Evolutionary conservation across 768 basidiomycete species (phyloP), one percentile per base, ranked within the genome.

Genomic region (Leucocoprinus birnbaumii): DNA sequence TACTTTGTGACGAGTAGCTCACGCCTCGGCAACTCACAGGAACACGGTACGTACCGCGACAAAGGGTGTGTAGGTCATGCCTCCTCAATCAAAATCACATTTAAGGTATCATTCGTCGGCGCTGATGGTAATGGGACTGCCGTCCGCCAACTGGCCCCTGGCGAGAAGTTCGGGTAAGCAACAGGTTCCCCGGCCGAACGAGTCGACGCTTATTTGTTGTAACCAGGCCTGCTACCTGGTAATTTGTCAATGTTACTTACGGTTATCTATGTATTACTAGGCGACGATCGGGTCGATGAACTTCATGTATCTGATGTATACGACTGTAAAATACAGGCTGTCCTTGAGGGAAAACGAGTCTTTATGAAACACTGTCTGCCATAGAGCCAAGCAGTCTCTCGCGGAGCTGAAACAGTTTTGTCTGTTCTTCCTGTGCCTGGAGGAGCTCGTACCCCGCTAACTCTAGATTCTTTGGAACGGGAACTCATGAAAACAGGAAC

Each of bases 321-420:
- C 38, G 13, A 6, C n/a, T 38, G 4, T 13, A 38, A 38, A 3
- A 14, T 38, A 38, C 11, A n/a, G n/a, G n/a, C n/a, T n/a, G n/a
- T n/a, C n/a, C n/a, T n/a, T n/a, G n/a, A n/a, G 38, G 11, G 24
- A 26, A 26, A 26, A n/a, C 16, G 16, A 18, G 31, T 8, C 13
- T 38, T 47, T 35, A 53, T 4, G 22, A 37, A 46, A 80, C 68
- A 19, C 73, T 63, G n/a, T 71, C 71, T 7, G 72, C 77, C 77
- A 80, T 80, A 50, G 66, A 69, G 0, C 68, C 68, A 0, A 80
- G 63, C 16, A 82, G 64, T n/a, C 74, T 61, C 58, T 82, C 79
- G 9, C 79, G 68, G 3, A 77, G 66, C 42, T 77, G 75, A 21
- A 79, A 69, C 19, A 82, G 65, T 53, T 77, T 70, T 63, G 71